Conservation (phyloP, 306 rosid genomes). For the Dalbergia cochinchinensis region DNA sequence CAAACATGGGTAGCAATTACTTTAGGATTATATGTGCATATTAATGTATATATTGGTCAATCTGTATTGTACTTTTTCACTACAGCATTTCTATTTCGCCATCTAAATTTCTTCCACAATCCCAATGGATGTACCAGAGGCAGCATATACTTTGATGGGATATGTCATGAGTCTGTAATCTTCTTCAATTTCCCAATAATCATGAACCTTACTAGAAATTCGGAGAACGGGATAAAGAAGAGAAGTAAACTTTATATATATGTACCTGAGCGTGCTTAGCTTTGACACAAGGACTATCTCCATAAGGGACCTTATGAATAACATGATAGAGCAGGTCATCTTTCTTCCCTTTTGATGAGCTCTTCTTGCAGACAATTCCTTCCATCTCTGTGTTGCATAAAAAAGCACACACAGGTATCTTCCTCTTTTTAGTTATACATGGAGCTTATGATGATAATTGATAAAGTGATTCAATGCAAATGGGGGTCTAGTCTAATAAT, state of each 20-base stretch:
- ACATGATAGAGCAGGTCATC: slow-evolving; percentile 85
- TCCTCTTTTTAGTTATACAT: slow-evolving; percentile 2
- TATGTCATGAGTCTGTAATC: neutral
- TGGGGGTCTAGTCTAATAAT: no score
- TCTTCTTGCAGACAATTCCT: slow-evolving; percentile 38
- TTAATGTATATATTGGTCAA: no score
- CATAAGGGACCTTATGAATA: slow-evolving; percentile 83
- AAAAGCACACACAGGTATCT: neutral
- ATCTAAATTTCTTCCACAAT: no score
- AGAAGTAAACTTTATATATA: neutral
- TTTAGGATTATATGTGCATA: no score
- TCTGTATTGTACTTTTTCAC: no score
- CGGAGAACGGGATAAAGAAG: no score
- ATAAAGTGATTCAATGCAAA: no score
- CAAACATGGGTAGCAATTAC: no score
- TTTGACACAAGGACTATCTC: slow-evolving; percentile 86
- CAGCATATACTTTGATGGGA: neutral
- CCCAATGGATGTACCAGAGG: no score
- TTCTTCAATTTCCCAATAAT: neutral
- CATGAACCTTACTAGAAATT: neutral
- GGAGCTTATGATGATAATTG: slow-evolving; percentile 24
- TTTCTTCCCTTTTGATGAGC: slow-evolving; percentile 52
- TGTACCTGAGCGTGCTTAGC: slow-evolving; percentile 93
- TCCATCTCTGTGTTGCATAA: slow-evolving; percentile 39
- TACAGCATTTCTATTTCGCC: no score